Base-by-base conservation (phyloP, 768 basidiomycete genomes). In the Boletus rubescentipes region DNA sequence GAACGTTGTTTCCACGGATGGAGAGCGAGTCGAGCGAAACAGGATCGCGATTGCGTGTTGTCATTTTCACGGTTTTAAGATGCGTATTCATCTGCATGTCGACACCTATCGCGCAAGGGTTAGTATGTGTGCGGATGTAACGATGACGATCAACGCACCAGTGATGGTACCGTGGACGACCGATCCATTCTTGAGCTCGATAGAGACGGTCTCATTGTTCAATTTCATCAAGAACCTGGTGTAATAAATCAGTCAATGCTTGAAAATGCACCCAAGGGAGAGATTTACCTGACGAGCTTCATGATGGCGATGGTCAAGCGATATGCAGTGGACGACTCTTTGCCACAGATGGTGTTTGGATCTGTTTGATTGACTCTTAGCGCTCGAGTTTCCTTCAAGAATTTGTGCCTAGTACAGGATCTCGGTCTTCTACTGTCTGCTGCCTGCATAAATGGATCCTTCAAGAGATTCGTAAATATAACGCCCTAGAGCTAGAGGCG, bases 81-180 rank as follows among this genome's bases (percentile, higher is more conserved):
- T 98, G 90, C 3, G 96, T 98, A 77, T 98, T 98, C 96, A 99
- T 99, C 67, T 96, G 93, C 82, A 96, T 94, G 74, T 99, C 96
- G 46, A 99, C 97, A 54, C 94, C 96, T 98, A 39, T 71, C 15
- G 37, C 14, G 41, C 51, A 45, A 61, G 23, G 29, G 40, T 53
- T 15, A 63, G 32, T 18, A 23, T 18, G 41, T n/a, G n/a, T n/a
- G 41, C 15, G 34, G 5, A 21, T n/a, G 4, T 21, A 23, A 37
- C 5, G 23, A 44, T 15, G 30, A 34, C 8, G 8, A 41, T 44
- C 14, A 23, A 71, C 85, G 59, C 57, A 95, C 96, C 95, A 15
- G 93, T 97, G 72, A 98, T 97, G 21, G 96, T 99, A 11, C 96
- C 96, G 66, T 96, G 90, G 15, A 99, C 87, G 47, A 93, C 76